phyloP scores from a whole-genome alignment of 306 rosid genomes.

The Sicyos baderoa region DNA sequence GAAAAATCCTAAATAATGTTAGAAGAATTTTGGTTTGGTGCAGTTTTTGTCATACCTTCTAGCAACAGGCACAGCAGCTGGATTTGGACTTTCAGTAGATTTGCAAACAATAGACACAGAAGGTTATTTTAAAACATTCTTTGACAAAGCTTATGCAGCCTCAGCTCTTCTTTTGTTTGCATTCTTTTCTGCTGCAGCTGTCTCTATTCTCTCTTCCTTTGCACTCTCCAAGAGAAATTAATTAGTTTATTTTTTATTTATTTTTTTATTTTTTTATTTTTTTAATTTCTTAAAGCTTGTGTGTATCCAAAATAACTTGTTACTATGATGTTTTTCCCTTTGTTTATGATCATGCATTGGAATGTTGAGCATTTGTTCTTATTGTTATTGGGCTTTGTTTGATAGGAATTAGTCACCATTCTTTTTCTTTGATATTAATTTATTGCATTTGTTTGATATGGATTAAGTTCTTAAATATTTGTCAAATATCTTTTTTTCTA shows the following conservation, averaged over 20 bases:
- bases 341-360: background rate
- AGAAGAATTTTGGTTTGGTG: background rate
- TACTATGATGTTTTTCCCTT: background rate
- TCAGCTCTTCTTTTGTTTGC: constrained; percentile 42
- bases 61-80: constrained; percentile 54
- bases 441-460: too few species aligned
- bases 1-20: too few species aligned
- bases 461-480: background rate
- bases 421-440: too few species aligned
- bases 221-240: constrained; percentile 25
- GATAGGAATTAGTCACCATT: background rate
- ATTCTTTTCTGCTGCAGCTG: constrained; percentile 37
- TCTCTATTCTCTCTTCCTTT: constrained; percentile 43
- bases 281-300: background rate
- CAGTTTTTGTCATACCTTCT: constrained; percentile 55
- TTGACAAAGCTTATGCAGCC: constrained; percentile 38
- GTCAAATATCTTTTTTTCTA: too few species aligned
- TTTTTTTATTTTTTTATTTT: background rate
- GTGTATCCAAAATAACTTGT: background rate
- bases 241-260: background rate
- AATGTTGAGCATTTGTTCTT: background rate
- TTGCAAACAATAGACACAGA: background rate
- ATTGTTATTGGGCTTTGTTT: background rate
- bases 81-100: constrained; percentile 29
- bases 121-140: constrained; percentile 17